A percentile compares a stretch with the other conserved stretches of the same genome.
Evolutionary conservation across 108 stramenopile genomes (phyloP).

Genomic region (Discostella stelligeroides): DNA sequence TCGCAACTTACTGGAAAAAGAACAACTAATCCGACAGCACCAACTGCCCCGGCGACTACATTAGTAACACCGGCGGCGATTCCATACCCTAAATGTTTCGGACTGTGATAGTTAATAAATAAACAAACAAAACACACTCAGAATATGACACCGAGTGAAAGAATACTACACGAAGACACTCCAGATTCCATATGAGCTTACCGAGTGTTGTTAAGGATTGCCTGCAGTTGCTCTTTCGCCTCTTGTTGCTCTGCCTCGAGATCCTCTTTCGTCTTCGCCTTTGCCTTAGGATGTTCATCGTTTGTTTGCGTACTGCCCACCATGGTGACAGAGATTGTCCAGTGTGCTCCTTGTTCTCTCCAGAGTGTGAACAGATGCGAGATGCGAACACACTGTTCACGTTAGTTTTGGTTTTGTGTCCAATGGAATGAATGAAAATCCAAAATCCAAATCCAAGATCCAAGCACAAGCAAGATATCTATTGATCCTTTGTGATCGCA

Average conservation of each 20-base stretch:
- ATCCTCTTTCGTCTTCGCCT: slow-evolving; percentile 37
- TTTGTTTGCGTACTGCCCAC: neutral
- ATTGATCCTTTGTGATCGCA: too few species aligned
- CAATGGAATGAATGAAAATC: too few species aligned
- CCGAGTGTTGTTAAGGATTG: slow-evolving; percentile 36
- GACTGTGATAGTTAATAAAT: slow-evolving; percentile 8
- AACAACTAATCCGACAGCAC: slow-evolving; percentile 71
- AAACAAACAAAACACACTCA: neutral
- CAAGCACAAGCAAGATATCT: too few species aligned
- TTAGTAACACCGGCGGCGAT: slow-evolving; percentile 58
- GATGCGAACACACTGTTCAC: too few species aligned
- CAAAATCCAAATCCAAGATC: too few species aligned
- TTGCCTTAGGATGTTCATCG: slow-evolving; percentile 10
- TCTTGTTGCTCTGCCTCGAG: slow-evolving; percentile 50
- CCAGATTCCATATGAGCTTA: neutral
- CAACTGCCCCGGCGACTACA: slow-evolving; percentile 68
- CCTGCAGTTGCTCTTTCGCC: slow-evolving; percentile 45
- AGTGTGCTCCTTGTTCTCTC: too few species aligned
- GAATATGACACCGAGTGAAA: neutral
- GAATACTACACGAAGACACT: neutral
- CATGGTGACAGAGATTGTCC: slow-evolving; percentile 3
- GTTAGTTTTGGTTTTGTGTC: too few species aligned
- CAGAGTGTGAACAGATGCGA: too few species aligned
- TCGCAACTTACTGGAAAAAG: slow-evolving; percentile 51
- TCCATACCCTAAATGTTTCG: slow-evolving; percentile 43